phyloP scores from a whole-genome alignment of 163 green algal genomes.

The Scenedesmus sp. region DNA sequence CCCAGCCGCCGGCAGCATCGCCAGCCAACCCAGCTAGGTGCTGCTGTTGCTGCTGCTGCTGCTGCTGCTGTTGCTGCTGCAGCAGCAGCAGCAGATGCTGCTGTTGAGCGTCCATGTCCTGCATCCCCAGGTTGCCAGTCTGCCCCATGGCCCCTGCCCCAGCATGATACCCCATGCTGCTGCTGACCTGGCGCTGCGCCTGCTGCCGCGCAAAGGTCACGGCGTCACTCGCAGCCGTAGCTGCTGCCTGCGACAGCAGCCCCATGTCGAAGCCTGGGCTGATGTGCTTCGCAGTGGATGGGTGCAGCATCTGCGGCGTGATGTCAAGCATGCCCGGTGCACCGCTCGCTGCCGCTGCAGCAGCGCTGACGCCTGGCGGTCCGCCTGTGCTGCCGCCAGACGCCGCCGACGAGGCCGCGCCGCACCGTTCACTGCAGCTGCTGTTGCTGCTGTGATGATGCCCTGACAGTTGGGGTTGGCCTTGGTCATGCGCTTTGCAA shows the following conservation, averaged over 20 bases:
- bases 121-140: not conserved
- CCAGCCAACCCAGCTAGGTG: not conserved
- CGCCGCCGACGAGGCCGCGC: not conserved
- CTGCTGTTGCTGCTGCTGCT: slow-evolving; percentile 30
- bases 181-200: not conserved
- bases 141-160: not conserved
- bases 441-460: slow-evolving; percentile 5
- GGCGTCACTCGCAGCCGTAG: slow-evolving; percentile 8
- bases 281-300: not conserved
- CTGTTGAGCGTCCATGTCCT: not conserved
- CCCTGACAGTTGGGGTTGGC: not conserved
- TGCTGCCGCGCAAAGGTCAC: not conserved
- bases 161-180: slow-evolving; percentile 18
- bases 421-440: not conserved
- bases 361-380: not conserved
- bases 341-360: not conserved
- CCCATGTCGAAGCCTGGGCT: not conserved
- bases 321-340: not conserved
- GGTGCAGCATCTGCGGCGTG: not conserved
- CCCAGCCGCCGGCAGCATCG: not conserved
- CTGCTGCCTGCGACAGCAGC: slow-evolving; percentile 24
- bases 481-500: not conserved
- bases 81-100: slow-evolving; percentile 22
- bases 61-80: slow-evolving; percentile 23
- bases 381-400: not conserved